Evolutionary conservation across 495 filamentous ascomycete species (phyloP).

Genomic region (Poronia punctata): DNA sequence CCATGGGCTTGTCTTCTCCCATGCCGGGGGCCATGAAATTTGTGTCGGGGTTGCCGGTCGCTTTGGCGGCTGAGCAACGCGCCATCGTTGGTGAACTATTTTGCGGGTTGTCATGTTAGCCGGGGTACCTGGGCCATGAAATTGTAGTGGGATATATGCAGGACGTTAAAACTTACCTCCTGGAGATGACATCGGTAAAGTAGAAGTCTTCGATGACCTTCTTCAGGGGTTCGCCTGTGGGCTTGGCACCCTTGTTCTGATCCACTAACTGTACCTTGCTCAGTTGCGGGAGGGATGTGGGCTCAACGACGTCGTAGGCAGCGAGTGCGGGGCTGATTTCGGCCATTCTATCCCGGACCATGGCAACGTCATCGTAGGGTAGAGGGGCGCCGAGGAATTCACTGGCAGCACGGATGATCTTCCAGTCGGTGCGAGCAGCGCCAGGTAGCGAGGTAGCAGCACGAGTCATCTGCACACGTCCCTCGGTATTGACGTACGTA

Average conservation of each 20-base stretch:
- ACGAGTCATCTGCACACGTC: constrained; percentile 85
- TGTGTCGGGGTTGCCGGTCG: constrained; percentile 58
- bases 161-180: constrained; percentile 70
- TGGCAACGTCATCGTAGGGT: constrained; percentile 86
- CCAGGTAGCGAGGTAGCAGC: constrained; percentile 79
- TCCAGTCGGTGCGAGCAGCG: constrained; percentile 93
- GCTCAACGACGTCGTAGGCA: constrained; percentile 85
- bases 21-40: constrained; percentile 83
- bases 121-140: no score
- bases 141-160: background rate
- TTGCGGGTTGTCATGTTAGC: no score
- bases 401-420: constrained; percentile 85
- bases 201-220: constrained; percentile 91
- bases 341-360: constrained; percentile 84
- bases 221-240: constrained; percentile 60
- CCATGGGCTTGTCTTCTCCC: constrained; percentile 44
- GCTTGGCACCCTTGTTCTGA: constrained; percentile 80
- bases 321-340: constrained; percentile 86
- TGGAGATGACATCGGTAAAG: constrained; percentile 92
- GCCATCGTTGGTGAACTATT: constrained; percentile 92
- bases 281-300: constrained; percentile 58
- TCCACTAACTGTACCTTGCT: constrained; percentile 91
- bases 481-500: constrained; percentile 96
- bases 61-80: constrained; percentile 81
- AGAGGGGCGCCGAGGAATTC: constrained; percentile 85